Base-by-base conservation (phyloP, 768 basidiomycete species). In the Tylopilus rubrobrunneus region DNA sequence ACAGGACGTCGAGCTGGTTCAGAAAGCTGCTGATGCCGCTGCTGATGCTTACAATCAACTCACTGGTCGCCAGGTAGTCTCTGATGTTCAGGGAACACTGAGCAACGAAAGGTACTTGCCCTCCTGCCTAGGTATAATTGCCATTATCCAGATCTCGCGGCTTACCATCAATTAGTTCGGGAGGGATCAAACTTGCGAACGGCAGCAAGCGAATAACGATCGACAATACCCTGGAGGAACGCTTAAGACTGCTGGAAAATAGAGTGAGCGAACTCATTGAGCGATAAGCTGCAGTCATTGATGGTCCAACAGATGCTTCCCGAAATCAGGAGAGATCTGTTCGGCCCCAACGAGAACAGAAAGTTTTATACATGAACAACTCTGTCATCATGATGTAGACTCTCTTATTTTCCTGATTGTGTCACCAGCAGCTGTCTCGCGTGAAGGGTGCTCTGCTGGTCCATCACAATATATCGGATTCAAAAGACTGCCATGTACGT, bases 191-290 rank as follows among this genome's bases (percentile, higher is more conserved):
- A 63, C 80, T 98, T 17, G 65, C 80, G 14, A 89, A 81, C 49
- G 87, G 86, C 21, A 78, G 78, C 10, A 78, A 80, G 33, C 83
- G 92, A 48, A 98, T 98, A 69, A 87, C 84, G 21, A 79, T 99
- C 23, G 90, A 98, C 72, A 98, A 99, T 67, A 94, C 95, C 2
- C 76, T 99, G 48, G 95, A 96, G 62, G 94, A 98, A 70, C 81
- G 96, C 45, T 72, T 99, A 65, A 79, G 85, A 59, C 70, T 98
- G 59, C 74, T 99, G 39, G 94, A 98, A 73, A 92, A 97, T 66
- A 80, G 88, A 73, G 93, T 92, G 58, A 57, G 85, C 72, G 10
- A 14, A 28, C 28, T n/a, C 21, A n/a, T 31, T 41, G 5, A 27
- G n/a, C 14, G 11, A 49, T 17, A 7, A 3, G 40, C 36, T 31